Evolutionary conservation across 1,284 basidiomycete species (phyloP).

Genomic region (Moesziomyces sp.): DNA sequence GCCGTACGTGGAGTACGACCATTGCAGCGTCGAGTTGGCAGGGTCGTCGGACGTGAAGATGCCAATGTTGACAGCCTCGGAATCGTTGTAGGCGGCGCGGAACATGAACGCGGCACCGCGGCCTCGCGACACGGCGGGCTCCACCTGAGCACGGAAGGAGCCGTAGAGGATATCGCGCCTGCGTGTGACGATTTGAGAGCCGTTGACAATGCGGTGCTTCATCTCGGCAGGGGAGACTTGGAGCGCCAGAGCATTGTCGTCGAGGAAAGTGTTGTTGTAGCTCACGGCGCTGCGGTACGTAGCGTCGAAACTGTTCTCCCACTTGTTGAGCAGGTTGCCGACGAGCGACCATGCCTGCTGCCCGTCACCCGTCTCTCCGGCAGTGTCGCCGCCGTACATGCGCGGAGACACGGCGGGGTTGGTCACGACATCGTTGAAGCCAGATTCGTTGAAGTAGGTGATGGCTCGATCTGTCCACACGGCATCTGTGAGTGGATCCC

Average conservation of each 20-base stretch:
- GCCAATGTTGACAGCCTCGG: conserved; percentile 45
- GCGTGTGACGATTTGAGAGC: conserved; percentile 53
- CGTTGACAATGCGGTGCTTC: conserved; percentile 49
- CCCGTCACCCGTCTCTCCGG: conserved; percentile 49
- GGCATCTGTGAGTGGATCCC: conserved; percentile 50
- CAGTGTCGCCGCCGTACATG: conserved; percentile 35
- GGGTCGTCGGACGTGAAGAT: conserved; percentile 42
- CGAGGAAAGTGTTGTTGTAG: conserved; percentile 55
- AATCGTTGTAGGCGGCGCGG: conserved; percentile 51
- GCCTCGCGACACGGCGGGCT: conserved; percentile 35
- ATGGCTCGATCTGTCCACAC: conserved; percentile 62
- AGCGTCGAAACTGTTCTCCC: conserved; percentile 53
- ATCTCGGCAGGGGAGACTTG: conserved; percentile 48
- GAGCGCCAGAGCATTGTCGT: conserved; percentile 44
- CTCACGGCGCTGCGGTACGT: conserved; percentile 50
- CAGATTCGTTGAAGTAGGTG: conserved; percentile 62
- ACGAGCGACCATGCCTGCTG: conserved; percentile 52
- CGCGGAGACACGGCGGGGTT: conserved; percentile 39
- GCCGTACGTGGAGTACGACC: conserved; percentile 51
- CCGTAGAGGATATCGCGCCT: conserved; percentile 61
- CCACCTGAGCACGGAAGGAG: conserved; percentile 54
- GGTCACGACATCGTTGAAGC: conserved; percentile 43
- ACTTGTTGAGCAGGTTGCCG: conserved; percentile 52
- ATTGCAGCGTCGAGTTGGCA: conserved; percentile 46
- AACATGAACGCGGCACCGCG: conserved; percentile 51